Base-by-base conservation (phyloP, 225 moss, liverwort and hornwort genomes). In the Physcomitrium patens region DNA sequence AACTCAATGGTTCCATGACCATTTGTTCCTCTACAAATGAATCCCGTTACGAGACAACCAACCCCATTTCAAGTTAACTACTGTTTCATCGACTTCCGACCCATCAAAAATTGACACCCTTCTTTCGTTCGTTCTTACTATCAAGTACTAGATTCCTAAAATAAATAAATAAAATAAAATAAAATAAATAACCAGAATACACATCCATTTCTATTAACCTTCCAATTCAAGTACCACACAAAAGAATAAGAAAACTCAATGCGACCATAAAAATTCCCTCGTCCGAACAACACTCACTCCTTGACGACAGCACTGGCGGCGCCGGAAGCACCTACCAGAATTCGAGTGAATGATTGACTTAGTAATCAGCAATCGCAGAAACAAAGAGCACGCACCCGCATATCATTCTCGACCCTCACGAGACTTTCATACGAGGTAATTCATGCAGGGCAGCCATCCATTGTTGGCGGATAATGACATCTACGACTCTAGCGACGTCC, bases 211-310 rank as follows among this genome's bases (percentile, higher is more conserved):
- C 46, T 51, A 31, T 19, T 11, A 26, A 15, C 52, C 20, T 53
- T 63, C 46, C 72, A 46, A 67, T 59, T 71, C 23, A 59, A 17
- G 4, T 24, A 59, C 23, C 71, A 55, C 2, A 55, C 19, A 55
- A 9, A 9, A 10, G 9, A 3, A 55, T 4, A 4, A 37, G 31
- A 22, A 55, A 9, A 20, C 22, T 55, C 55, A 20, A 18, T 9
- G 10, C 8, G n/a, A 66, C 12, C 54, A 17, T 18, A 6, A n/a
- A 18, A 54, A 54, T 54, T 18, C 17, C 18, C 54, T 54, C 54
- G 18, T 7, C 5, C 54, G 9, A 6, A 54, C 18, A n/a, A 2
- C 16, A 44, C 18, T 56, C 56, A 56, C 44, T 41, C 56, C 24
- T 58, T 24, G 58, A 44, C 44, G 45, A 58, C 22, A 58, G 23